These are phyloP conservation scores for Fusarium sp. DNA, from an alignment of 2,329 filamentous ascomycete genomes.

Conservation along the genomic window DNA sequence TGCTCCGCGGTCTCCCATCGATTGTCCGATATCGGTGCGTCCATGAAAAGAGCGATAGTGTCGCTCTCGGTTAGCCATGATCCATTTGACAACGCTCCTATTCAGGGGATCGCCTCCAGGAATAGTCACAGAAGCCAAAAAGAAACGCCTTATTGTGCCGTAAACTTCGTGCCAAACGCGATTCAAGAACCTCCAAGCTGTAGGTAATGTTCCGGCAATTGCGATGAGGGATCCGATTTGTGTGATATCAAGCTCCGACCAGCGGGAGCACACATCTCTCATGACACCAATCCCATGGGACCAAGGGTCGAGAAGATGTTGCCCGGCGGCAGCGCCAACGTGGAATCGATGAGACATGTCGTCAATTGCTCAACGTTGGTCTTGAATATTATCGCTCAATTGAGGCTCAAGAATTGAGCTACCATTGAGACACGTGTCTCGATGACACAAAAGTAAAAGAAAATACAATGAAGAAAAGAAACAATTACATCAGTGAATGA, in stretches of 20 bases:
- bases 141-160: constrained; percentile 59
- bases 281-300: constrained; percentile 54
- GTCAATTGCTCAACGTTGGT: constrained; percentile 3
- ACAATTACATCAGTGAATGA: constrained; percentile 42
- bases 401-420: constrained; percentile 14
- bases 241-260: constrained; percentile 63
- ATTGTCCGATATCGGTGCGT: constrained; percentile 56
- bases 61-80: constrained; percentile 58
- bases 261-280: constrained; percentile 56
- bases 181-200: constrained; percentile 57
- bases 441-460: background rate
- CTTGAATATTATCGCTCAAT: constrained; percentile 11
- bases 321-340: constrained; percentile 32
- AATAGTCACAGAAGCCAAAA: constrained; percentile 61
- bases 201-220: constrained; percentile 59
- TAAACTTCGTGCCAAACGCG: constrained; percentile 57
- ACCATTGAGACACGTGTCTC: constrained; percentile 15
- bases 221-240: constrained; percentile 62
- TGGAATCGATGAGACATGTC: constrained; percentile 46
- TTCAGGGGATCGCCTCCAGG: constrained; percentile 62
- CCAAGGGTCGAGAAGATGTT: constrained; percentile 51
- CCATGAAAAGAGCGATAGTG: constrained; percentile 62
- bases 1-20: constrained; percentile 55
- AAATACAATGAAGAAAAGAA: background rate
- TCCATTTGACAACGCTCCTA: constrained; percentile 61